Percentiles rank a stretch among this genome's conserved stretches.
phyloP scores from a whole-genome alignment of 2,329 filamentous ascomycete species.

The Xylaria sp. region DNA sequence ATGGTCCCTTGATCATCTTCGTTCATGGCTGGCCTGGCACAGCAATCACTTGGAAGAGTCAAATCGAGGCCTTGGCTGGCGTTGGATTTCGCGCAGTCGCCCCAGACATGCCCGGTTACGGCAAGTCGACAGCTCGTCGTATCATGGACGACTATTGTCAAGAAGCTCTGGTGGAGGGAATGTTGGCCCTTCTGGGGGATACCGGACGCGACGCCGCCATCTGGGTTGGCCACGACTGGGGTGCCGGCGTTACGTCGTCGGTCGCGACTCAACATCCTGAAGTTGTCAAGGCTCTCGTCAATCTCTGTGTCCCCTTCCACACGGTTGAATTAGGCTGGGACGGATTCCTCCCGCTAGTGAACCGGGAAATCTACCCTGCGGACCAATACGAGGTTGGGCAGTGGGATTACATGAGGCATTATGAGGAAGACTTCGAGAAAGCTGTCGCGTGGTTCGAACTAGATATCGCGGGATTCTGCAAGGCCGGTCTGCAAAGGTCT shows the following conservation, averaged over 20 bases:
- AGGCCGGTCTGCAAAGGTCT: conserved; percentile 24
- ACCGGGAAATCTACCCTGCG: conserved; percentile 59
- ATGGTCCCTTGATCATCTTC: conserved; percentile 50
- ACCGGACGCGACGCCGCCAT: conserved; percentile 53
- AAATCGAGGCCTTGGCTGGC: conserved; percentile 46
- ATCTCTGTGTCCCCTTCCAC: conserved; percentile 55
- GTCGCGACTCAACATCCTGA: conserved; percentile 49
- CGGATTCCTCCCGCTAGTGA: conserved; percentile 50
- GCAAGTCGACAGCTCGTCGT: conserved; percentile 50
- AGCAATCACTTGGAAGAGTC: conserved; percentile 49
- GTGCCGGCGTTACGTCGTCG: conserved; percentile 45
- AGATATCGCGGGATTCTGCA: conserved; percentile 37
- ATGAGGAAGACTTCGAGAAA: conserved; percentile 46
- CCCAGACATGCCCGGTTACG: conserved; percentile 54
- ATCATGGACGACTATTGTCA: conserved; percentile 49
- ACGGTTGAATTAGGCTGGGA: conserved; percentile 56
- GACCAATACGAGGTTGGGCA: conserved; percentile 53
- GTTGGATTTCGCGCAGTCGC: conserved; percentile 51
- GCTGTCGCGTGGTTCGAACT: conserved; percentile 36
- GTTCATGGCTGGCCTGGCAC: conserved; percentile 54
- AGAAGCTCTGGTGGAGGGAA: conserved; percentile 49
- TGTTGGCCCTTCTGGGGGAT: conserved; percentile 51
- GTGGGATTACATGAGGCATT: conserved; percentile 49
- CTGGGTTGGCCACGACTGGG: conserved; percentile 63
- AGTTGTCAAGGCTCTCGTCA: conserved; percentile 42